A percentile compares a stretch with the other conserved stretches of the same genome.
phyloP scores from a whole-genome alignment of 208 protist genomes.

The Acanthamoeba sp. region DNA sequence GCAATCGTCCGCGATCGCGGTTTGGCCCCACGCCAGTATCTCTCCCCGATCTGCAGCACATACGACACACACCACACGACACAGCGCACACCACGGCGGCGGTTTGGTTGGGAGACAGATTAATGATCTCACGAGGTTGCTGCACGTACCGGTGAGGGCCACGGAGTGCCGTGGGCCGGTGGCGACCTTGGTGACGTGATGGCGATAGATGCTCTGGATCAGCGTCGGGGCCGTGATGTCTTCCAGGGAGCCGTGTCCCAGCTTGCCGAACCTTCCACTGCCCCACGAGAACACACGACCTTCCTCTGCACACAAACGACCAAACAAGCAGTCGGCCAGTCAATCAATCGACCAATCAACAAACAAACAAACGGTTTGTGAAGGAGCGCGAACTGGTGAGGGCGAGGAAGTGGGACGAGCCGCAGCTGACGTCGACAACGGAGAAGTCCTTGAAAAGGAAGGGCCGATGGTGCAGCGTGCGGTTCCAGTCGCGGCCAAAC shows the following conservation, averaged over 20 bases:
- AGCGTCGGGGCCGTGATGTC: slow-evolving; percentile 14
- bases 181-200: slow-evolving; percentile 32
- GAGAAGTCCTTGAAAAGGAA: slow-evolving; percentile 40
- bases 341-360: too few relatives aligned
- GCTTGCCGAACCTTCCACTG: slow-evolving; percentile 10
- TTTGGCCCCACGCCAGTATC: slow-evolving; percentile 48
- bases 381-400: slow-evolving; percentile 10
- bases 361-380: background rate
- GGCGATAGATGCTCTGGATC: background rate
- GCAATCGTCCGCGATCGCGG: slow-evolving; percentile 11
- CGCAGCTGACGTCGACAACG: slow-evolving; percentile 27
- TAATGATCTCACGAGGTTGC: too few relatives aligned
- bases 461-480: background rate
- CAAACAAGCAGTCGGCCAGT: too few relatives aligned
- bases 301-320: slow-evolving; percentile 42
- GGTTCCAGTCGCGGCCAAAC: slow-evolving; percentile 50
- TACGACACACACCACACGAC: background rate
- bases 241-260: slow-evolving; percentile 22
- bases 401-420: slow-evolving; percentile 26
- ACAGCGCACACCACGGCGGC: too few relatives aligned
- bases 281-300: slow-evolving; percentile 32
- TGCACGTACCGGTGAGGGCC: background rate
- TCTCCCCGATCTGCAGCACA: background rate
- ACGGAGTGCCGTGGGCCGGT: slow-evolving; percentile 29
- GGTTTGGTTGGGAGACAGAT: too few relatives aligned